phyloP scores from a whole-genome alignment of 2,329 filamentous ascomycete genomes.

The Monascus ruber region DNA sequence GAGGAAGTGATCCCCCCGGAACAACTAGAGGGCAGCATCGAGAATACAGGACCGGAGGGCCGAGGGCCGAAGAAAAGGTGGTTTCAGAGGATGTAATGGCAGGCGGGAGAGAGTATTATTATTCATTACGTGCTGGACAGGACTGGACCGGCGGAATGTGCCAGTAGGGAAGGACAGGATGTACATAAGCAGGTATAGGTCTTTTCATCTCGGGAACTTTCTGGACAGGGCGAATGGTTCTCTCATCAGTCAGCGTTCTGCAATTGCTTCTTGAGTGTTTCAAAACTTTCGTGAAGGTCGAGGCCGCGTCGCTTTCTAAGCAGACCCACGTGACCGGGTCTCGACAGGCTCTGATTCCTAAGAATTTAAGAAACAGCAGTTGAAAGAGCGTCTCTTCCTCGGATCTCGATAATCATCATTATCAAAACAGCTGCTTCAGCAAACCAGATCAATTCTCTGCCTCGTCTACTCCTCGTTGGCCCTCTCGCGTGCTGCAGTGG shows the following conservation, averaged over 20 bases:
- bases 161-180: no score
- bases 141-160: no score
- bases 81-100: no score
- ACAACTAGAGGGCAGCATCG: background rate
- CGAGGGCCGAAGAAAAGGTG: background rate
- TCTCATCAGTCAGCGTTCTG: conserved; percentile 1
- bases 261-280: background rate
- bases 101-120: background rate
- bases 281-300: background rate
- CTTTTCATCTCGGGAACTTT: no score
- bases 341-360: conserved; percentile 5
- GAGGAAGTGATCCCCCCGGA: no score
- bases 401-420: background rate
- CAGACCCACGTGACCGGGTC: conserved; percentile 9
- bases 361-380: background rate
- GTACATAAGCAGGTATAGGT: no score
- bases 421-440: background rate
- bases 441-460: background rate
- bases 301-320: conserved; percentile 7
- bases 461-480: background rate
- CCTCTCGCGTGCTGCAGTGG: no score
- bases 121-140: background rate
- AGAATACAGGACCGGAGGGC: background rate
- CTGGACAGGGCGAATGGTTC: no score
- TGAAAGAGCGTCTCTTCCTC: background rate